Evolutionary conservation across 1,284 basidiomycete genomes (phyloP).

Genomic region (Ceratobasidium sp.): DNA sequence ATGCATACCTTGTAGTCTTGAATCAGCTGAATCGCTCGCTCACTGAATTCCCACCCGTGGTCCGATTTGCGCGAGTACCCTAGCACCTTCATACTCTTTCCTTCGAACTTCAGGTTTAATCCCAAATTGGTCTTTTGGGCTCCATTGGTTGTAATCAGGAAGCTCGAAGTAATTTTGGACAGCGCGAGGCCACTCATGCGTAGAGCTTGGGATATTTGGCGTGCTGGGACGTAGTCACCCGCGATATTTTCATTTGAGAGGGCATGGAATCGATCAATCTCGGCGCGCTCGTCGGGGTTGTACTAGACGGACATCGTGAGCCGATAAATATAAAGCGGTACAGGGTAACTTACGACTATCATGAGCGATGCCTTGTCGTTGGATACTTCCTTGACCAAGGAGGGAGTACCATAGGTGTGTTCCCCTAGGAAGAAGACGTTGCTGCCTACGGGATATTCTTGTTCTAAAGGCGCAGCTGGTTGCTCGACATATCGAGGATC

Average conservation of each 20-base stretch:
- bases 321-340: conserved; percentile 22
- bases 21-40: conserved; percentile 83
- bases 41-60: conserved; percentile 92
- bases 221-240: conserved; percentile 76
- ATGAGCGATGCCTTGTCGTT: conserved; percentile 74
- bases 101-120: conserved; percentile 95
- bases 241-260: conserved; percentile 51
- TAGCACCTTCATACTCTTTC: conserved; percentile 93
- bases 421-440: conserved; percentile 96
- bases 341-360: conserved; percentile 69
- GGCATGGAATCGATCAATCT: conserved; percentile 74
- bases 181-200: conserved; percentile 77
- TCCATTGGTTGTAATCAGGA: conserved; percentile 80
- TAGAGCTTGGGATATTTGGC: conserved; percentile 71
- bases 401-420: conserved; percentile 93
- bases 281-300: conserved; percentile 79
- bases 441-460: conserved; percentile 90
- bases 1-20: conserved; percentile 77
- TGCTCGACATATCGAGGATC: conserved; percentile 88
- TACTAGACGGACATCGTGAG: conserved; percentile 60
- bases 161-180: conserved; percentile 90
- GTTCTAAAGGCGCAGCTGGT: conserved; percentile 78
- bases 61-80: conserved; percentile 90
- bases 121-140: conserved; percentile 90
- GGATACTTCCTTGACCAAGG: conserved; percentile 78